Evolutionary conservation across 2,329 filamentous ascomycete genomes (phyloP).

Genomic region (Elsinoe australis): DNA sequence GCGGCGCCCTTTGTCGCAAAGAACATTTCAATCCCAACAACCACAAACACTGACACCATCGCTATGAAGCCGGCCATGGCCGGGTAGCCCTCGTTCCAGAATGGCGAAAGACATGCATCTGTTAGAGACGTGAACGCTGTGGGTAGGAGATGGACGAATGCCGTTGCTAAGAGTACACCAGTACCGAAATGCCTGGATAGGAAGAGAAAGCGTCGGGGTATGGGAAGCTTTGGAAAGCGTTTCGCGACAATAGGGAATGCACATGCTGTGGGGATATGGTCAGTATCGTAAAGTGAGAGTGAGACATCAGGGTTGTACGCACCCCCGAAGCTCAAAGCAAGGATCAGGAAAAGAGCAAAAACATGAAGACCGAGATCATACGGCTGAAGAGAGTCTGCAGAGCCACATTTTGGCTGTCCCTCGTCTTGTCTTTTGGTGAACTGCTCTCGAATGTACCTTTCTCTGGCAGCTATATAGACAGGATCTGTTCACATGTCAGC

Average conservation of each 20-base stretch:
- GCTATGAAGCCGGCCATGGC: slow-evolving; percentile 75
- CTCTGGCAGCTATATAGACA: slow-evolving; percentile 11
- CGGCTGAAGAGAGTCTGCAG: slow-evolving; percentile 37
- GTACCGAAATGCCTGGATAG: slow-evolving; percentile 53
- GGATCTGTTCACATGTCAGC: slow-evolving; percentile 5
- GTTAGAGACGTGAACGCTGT: slow-evolving; percentile 55
- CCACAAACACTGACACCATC: slow-evolving; percentile 72
- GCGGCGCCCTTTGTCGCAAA: slow-evolving; percentile 63
- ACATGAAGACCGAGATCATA: slow-evolving; percentile 53
- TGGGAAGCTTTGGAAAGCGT: slow-evolving; percentile 52
- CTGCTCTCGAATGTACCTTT: not conserved
- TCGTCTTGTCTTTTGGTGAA: slow-evolving; percentile 22
- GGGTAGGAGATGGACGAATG: slow-evolving; percentile 54
- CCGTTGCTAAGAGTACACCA: slow-evolving; percentile 50
- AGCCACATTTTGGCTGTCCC: slow-evolving; percentile 46
- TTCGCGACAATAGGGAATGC: slow-evolving; percentile 55
- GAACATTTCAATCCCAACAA: slow-evolving; percentile 82
- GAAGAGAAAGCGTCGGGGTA: slow-evolving; percentile 53
- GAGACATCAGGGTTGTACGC: slow-evolving; percentile 20
- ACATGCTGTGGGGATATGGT: slow-evolving; percentile 39
- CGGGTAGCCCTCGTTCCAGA: slow-evolving; percentile 72
- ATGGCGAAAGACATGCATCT: slow-evolving; percentile 61
- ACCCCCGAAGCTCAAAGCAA: slow-evolving; percentile 49
- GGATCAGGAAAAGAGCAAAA: slow-evolving; percentile 50
- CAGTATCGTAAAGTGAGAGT: not conserved